phyloP scores from a whole-genome alignment of 2,329 filamentous ascomycete species.

The Colletotrichum tamarilloi region DNA sequence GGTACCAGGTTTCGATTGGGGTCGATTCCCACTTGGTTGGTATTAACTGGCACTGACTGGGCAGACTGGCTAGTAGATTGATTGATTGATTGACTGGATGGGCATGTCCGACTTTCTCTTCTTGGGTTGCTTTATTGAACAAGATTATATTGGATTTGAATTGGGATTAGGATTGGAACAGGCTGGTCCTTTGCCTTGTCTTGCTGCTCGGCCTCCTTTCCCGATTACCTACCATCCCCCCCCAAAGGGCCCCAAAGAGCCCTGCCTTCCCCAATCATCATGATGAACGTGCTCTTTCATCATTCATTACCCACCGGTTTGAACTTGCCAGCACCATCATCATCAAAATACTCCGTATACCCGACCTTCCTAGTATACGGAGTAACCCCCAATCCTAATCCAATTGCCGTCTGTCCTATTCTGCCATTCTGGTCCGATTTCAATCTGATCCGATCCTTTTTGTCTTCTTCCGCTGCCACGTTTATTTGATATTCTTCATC shows the following conservation, averaged over 20 bases:
- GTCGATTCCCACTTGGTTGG: background rate
- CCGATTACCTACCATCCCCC: no score
- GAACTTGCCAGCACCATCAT: background rate
- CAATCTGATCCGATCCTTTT: background rate
- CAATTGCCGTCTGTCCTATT: background rate
- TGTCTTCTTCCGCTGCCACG: background rate
- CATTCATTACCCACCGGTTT: background rate
- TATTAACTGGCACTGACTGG: background rate
- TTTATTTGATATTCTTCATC: background rate
- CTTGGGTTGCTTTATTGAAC: conserved; percentile 30
- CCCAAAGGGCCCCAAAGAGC: no score
- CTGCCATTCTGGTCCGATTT: background rate
- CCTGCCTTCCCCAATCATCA: background rate
- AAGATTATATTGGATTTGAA: conserved; percentile 1
- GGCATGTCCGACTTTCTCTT: conserved; percentile 3
- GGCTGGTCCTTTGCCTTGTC: background rate
- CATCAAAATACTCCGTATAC: background rate
- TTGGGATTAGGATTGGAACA: background rate
- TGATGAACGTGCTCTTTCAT: background rate
- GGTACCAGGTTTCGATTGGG: background rate
- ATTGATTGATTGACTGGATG: conserved; percentile 4
- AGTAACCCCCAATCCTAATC: background rate
- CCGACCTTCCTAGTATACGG: background rate
- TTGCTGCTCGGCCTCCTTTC: background rate
- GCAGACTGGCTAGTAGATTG: no score